These are phyloP conservation scores for Aspergillus sparsus DNA, from an alignment of 495 filamentous ascomycete species.

Conservation along the genomic window DNA sequence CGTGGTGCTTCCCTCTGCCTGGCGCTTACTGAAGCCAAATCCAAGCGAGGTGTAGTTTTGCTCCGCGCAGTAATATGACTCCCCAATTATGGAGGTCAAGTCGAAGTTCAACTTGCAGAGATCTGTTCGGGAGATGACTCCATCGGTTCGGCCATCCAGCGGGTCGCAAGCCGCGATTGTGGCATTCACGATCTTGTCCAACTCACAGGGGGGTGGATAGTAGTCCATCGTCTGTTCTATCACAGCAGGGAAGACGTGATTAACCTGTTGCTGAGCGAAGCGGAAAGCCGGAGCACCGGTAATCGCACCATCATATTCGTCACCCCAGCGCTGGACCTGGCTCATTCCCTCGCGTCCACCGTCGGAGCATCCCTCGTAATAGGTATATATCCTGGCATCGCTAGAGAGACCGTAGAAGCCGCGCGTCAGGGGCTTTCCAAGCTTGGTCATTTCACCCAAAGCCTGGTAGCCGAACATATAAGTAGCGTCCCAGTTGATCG, in stretches of 20 bases:
- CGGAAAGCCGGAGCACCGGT: constrained; percentile 56
- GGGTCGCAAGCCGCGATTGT: constrained; percentile 55
- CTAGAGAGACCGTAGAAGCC: constrained; percentile 36
- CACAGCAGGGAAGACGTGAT: constrained; percentile 46
- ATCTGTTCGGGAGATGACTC: constrained; percentile 53
- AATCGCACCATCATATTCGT: constrained; percentile 52
- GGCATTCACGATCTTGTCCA: constrained; percentile 51
- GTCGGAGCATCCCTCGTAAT: constrained; percentile 43
- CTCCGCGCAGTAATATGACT: constrained; percentile 52
- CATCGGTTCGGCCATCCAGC: constrained; percentile 54
- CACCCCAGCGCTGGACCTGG: constrained; percentile 54
- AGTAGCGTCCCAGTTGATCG: constrained; percentile 47
- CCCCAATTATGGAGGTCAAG: constrained; percentile 45
- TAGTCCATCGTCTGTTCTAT: constrained; percentile 51
- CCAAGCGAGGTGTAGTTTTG: constrained; percentile 35
- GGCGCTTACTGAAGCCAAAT: constrained; percentile 40
- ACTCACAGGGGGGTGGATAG: constrained; percentile 53
- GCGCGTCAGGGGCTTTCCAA: constrained; percentile 37
- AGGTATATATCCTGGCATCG: constrained; percentile 37
- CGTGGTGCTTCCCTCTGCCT: constrained; percentile 31
- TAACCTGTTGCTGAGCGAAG: constrained; percentile 50
- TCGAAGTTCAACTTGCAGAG: constrained; percentile 52
- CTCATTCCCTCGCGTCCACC: constrained; percentile 45
- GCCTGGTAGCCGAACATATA: constrained; percentile 50
- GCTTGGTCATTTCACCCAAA: constrained; percentile 39